Conservation (phyloP, 140 eudicot species). For the Flaveria floridana region DNA sequence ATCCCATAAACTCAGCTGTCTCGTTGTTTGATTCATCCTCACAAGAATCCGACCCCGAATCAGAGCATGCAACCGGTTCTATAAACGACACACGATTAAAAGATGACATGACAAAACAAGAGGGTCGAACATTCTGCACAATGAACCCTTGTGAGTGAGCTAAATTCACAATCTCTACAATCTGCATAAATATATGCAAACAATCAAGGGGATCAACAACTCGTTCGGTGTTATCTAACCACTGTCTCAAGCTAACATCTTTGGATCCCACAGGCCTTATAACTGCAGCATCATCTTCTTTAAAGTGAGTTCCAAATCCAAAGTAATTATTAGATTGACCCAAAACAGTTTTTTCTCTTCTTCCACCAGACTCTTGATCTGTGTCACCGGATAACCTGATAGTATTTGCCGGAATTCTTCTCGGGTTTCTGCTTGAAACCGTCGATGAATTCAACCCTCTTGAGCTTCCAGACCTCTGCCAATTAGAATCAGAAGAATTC, state of each 20-base stretch:
- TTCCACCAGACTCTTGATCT: constrained; percentile 49
- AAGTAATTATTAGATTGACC: constrained; percentile 31
- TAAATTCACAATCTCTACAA: constrained; percentile 74
- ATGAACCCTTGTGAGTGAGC: constrained; percentile 88
- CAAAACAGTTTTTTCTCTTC: constrained; percentile 36
- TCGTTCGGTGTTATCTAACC: constrained; percentile 75
- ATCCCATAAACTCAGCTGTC: constrained; percentile 39
- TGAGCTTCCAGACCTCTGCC: constrained; percentile 65
- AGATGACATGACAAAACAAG: constrained; percentile 85
- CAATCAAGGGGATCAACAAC: constrained; percentile 66
- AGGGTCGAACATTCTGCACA: constrained; percentile 79
- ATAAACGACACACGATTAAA: constrained; percentile 83
- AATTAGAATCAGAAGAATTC: constrained; percentile 57
- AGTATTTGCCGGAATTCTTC: constrained; percentile 40
- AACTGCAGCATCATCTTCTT: constrained; percentile 48
- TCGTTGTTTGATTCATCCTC: constrained; percentile 47
- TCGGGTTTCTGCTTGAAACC: constrained; percentile 47
- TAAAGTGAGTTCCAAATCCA: constrained; percentile 38
- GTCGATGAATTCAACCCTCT: constrained; percentile 58
- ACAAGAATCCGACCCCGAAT: constrained; percentile 70
- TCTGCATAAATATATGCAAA: constrained; percentile 75
- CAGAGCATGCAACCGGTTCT: constrained; percentile 87
- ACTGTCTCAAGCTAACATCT: constrained; percentile 84
- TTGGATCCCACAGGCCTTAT: constrained; percentile 39
- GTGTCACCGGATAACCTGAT: constrained; percentile 52